Conservation (phyloP, 768 basidiomycete species). For the Auricularia heimuer region DNA sequence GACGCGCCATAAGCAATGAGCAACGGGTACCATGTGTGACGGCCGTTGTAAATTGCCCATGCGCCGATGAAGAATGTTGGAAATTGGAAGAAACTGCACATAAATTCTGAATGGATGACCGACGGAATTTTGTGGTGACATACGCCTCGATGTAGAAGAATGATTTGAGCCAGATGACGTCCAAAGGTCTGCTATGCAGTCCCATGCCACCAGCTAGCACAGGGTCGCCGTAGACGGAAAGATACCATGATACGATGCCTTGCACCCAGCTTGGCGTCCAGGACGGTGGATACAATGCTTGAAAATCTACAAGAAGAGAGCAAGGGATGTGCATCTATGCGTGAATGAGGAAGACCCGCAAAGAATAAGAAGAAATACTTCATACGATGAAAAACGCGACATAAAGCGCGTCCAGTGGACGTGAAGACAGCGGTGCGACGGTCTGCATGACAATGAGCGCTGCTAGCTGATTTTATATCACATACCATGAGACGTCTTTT, state of each 20-base stretch:
- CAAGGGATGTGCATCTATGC: slow-evolving; percentile 23
- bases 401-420: slow-evolving; percentile 17
- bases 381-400: slow-evolving; percentile 22
- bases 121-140: background rate
- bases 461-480: no score
- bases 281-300: slow-evolving; percentile 24
- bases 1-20: background rate
- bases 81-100: background rate
- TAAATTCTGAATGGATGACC: background rate
- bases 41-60: background rate
- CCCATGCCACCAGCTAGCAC: slow-evolving; percentile 4
- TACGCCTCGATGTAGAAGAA: background rate
- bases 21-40: background rate
- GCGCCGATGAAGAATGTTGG: background rate
- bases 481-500: no score
- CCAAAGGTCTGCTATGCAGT: background rate
- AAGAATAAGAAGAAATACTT: background rate
- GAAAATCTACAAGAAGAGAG: slow-evolving; percentile 25
- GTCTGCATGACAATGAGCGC: background rate
- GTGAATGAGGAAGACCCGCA: background rate
- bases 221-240: slow-evolving; percentile 2
- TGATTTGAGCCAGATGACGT: background rate
- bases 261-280: slow-evolving; percentile 14
- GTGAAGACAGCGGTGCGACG: background rate
- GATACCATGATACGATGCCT: slow-evolving; percentile 8